Conservation (phyloP, 805 yeast species). For the Middelhovenomyces tepae region DNA sequence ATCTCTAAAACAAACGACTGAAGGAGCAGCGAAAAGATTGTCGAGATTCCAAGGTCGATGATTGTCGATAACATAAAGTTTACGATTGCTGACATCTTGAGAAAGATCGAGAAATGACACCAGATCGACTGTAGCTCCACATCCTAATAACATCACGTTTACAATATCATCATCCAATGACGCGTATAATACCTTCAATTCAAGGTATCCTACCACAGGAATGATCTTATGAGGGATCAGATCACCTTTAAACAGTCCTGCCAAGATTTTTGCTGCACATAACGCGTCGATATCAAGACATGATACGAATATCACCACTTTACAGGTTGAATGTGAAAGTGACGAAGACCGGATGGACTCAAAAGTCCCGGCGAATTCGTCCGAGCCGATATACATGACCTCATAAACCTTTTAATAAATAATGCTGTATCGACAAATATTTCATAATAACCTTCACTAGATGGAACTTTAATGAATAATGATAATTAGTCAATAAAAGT, state of each 20-base stretch:
- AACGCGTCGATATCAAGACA: constrained; percentile 87
- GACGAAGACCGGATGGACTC: constrained; percentile 61
- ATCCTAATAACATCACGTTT: constrained; percentile 75
- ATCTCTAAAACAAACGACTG: constrained; percentile 76
- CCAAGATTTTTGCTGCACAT: constrained; percentile 75
- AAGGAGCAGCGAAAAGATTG: constrained; percentile 75
- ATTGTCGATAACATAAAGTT: constrained; percentile 78
- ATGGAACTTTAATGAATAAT: no score
- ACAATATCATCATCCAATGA: constrained; percentile 65
- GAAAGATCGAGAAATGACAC: constrained; percentile 41
- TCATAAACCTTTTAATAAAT: no score
- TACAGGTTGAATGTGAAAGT: constrained; percentile 86
- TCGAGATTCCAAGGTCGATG: constrained; percentile 96
- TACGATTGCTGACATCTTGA: constrained; percentile 32
- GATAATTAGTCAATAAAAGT: no score
- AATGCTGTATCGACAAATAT: no score
- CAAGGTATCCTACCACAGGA: constrained; percentile 89
- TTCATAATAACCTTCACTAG: no score
- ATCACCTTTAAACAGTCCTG: constrained; percentile 64
- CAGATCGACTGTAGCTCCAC: constrained; percentile 87
- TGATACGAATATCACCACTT: constrained; percentile 77
- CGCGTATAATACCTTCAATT: constrained; percentile 50
- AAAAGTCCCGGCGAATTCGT: constrained; percentile 59
- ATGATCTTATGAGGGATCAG: constrained; percentile 79
- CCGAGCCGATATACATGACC: constrained; percentile 78